A percentile compares a stretch with the other conserved stretches of the same genome.
Conservation (phyloP, 352 stramenopile species). For the Thraustochytrium sp. region DNA sequence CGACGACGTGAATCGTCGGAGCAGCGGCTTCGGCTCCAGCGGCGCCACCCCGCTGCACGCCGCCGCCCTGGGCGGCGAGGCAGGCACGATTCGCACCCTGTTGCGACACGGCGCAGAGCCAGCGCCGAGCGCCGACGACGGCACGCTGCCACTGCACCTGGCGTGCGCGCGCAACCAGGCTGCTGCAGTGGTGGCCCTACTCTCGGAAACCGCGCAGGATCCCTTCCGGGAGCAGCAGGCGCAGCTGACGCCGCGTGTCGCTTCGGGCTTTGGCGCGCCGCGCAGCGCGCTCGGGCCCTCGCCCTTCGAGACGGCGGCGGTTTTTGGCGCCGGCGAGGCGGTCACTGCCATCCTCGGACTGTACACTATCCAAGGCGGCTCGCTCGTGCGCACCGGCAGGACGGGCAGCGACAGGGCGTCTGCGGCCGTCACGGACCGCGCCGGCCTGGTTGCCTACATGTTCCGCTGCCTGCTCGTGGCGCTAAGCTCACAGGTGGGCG, state of each 20-base stretch:
- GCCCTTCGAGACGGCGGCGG: not conserved
- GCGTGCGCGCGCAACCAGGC: not conserved
- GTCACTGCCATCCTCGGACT: not conserved
- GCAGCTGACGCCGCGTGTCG: not conserved
- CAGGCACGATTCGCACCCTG: not conserved
- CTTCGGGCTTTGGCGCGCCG: not conserved
- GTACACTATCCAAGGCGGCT: not conserved
- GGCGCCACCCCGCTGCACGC: slow-evolving; percentile 6
- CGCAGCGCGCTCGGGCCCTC: not conserved
- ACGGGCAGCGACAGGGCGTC: not conserved
- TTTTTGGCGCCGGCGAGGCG: not conserved
- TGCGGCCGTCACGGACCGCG: not conserved
- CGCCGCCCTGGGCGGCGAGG: not conserved
- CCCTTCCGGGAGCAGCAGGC: not conserved
- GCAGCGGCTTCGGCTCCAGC: not conserved
- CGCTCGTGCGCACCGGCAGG: not conserved
- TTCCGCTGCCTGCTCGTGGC: not conserved
- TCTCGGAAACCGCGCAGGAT: not conserved
- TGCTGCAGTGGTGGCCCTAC: not conserved
- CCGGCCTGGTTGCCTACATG: not conserved
- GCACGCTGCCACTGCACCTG: slow-evolving; percentile 3
- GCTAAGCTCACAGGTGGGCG: not conserved
- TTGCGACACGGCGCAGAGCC: not conserved
- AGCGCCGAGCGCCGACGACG: not conserved
- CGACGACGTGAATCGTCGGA: slow-evolving; percentile 5